phyloP scores from a whole-genome alignment of 192 early-diverging fungal genomes.

The Gonapodya prolifera region DNA sequence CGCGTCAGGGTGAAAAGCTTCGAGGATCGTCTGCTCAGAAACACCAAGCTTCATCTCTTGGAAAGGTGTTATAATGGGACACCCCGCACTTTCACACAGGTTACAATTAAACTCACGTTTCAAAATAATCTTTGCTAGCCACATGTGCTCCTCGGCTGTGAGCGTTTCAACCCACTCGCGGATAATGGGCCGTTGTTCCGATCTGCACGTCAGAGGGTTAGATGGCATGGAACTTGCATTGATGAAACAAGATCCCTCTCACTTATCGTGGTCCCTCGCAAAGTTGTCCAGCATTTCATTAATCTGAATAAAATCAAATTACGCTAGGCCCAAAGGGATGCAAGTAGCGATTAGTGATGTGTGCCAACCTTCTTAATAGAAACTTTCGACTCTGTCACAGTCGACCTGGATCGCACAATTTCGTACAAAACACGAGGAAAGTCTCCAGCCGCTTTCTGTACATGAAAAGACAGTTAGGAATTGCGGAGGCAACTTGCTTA shows the following conservation, averaged over 20 bases:
- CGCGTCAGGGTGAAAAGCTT: background rate
- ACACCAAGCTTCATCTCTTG: background rate
- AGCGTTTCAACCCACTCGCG: background rate
- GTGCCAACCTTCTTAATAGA: background rate
- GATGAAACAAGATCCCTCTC: background rate
- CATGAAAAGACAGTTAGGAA: background rate
- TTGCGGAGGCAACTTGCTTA: background rate
- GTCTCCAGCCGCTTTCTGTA: background rate
- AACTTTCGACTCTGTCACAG: background rate
- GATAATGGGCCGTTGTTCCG: background rate
- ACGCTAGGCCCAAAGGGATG: too few species aligned
- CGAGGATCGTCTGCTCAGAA: background rate
- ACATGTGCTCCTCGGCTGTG: background rate
- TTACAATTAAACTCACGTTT: background rate
- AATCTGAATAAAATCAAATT: too few species aligned
- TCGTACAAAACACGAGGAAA: background rate
- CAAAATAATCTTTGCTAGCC: background rate
- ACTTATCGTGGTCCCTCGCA: background rate
- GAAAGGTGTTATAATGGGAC: background rate
- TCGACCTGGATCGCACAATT: background rate
- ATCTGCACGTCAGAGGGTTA: background rate
- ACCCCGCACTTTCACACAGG: background rate
- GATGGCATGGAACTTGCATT: background rate
- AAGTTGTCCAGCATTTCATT: slow-evolving; percentile 3
- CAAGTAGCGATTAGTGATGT: too few species aligned